Evolutionary conservation across 352 stramenopile genomes (phyloP), one percentile per base, ranked within the genome.

Genomic region (Phytopythium litorale): DNA sequence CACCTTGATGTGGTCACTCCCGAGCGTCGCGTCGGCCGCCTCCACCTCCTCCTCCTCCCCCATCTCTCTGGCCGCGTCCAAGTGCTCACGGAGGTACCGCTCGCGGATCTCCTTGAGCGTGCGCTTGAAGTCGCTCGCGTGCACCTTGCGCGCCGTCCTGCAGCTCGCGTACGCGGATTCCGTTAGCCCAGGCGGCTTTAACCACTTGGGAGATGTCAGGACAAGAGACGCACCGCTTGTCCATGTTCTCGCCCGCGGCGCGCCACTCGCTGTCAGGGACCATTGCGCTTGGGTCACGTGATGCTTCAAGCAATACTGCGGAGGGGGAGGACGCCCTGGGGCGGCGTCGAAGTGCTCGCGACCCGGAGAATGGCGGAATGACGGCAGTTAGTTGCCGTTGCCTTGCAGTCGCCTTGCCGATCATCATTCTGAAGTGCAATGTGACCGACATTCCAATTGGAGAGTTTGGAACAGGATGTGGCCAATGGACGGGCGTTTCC

Each of bases 1-100:
- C 56, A 97, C 86, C 57, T 87, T 72, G 62, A 89, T 92, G 33
- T 93, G 71, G 56, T 83, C 73, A 61, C 76, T 88, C 30, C 70
- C 64, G 19, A 55, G 63, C 21, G 40, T 32, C 12, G 51, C 38
- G 33, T 56, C 18, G 15, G 15, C 61, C 7, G 35, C 35, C 35
- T 3, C 33, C 7, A n/a, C n/a, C n/a, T n/a, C n/a, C n/a, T 58
- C 42, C 16, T 68, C 61, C 15, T 56, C 30, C 12, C 59, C 42
- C 11, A 65, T 30, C 38, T 54, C 35, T 12, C 23, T n/a, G 3
- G 3, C 46, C 21, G 46, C 21, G 4, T 9, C 11, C 46, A 32
- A 19, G 50, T 71, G 67, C 56, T 72, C 58, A 19, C 66, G 59
- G 38, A 87, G 37, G 38, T 84, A 87, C 37, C 78, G 50, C 7